Conservation (phyloP, 2,329 filamentous ascomycete genomes). For the Cercospora zeina region DNA sequence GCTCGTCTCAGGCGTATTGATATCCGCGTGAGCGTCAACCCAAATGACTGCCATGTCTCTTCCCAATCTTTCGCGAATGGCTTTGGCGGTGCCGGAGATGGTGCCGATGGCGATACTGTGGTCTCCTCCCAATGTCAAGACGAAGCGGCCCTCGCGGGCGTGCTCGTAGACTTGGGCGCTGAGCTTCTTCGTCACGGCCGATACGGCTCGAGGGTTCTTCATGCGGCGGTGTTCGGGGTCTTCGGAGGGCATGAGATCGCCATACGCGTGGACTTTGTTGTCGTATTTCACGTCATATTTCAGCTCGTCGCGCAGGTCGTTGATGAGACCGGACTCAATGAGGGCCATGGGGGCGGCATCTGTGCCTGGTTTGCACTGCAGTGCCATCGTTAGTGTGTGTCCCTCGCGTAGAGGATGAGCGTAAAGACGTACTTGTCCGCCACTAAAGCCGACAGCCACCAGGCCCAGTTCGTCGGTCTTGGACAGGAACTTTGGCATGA, state of each 20-base stretch:
- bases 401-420: not conserved
- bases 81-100: conserved; percentile 81
- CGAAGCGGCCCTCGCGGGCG: conserved; percentile 77
- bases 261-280: conserved; percentile 76
- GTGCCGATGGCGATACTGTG: conserved; percentile 96
- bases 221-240: conserved; percentile 86
- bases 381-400: conserved; percentile 17
- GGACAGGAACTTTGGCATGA: conserved; percentile 73
- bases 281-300: conserved; percentile 88
- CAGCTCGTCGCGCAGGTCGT: conserved; percentile 79
- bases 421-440: conserved; percentile 71
- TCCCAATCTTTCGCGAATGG: conserved; percentile 76
- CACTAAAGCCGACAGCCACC: conserved; percentile 93
- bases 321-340: conserved; percentile 82
- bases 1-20: conserved; percentile 91
- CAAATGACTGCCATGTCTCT: conserved; percentile 93
- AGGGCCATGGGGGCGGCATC: conserved; percentile 87
- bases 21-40: conserved; percentile 97
- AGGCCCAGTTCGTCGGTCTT: conserved; percentile 79
- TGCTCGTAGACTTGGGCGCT: conserved; percentile 84
- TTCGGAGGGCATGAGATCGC: conserved; percentile 65
- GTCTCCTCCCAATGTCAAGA: conserved; percentile 91
- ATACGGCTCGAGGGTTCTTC: conserved; percentile 89
- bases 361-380: conserved; percentile 84
- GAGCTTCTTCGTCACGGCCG: conserved; percentile 77